A percentile compares a stretch with the other conserved stretches of the same genome.
These are phyloP conservation scores for Letharia columbiana DNA, from an alignment of 495 filamentous ascomycete species.

Conservation along the genomic window DNA sequence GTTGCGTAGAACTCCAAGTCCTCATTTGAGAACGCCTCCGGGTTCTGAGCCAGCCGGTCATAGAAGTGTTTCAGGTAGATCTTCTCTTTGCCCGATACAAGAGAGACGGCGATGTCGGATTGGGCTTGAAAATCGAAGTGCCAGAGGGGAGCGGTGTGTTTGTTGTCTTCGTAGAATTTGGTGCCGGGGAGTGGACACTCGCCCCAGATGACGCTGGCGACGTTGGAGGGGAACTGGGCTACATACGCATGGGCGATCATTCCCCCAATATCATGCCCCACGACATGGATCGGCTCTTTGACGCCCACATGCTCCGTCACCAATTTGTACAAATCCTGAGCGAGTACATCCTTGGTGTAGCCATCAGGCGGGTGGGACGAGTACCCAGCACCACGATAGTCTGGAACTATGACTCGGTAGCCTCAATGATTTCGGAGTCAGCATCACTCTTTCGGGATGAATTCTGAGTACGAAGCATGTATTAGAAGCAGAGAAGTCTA, in stretches of 20 bases:
- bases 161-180: constrained; percentile 26
- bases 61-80: constrained; percentile 41
- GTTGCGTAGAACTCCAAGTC: constrained; percentile 35
- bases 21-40: constrained; percentile 30
- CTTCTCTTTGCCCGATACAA: constrained; percentile 35
- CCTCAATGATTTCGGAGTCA: constrained; percentile 1
- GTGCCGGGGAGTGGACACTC: constrained; percentile 40
- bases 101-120: constrained; percentile 34
- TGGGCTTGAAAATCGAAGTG: constrained; percentile 42
- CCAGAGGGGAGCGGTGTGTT: constrained; percentile 30
- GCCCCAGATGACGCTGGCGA: constrained; percentile 36
- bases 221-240: constrained; percentile 26
- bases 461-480: too few relatives aligned
- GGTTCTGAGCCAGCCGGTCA: constrained; percentile 32
- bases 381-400: constrained; percentile 40
- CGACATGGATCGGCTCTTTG: constrained; percentile 34
- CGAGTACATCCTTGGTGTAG: constrained; percentile 30
- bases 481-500: too few relatives aligned
- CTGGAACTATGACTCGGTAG: constrained; percentile 36
- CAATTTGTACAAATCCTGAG: constrained; percentile 28
- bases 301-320: constrained; percentile 27
- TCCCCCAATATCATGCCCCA: constrained; percentile 42
- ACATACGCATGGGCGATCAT: constrained; percentile 39
- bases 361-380: constrained; percentile 33
- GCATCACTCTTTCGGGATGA: too few relatives aligned